phyloP scores from a whole-genome alignment of 768 basidiomycete genomes.

The Mycena galericulata region DNA sequence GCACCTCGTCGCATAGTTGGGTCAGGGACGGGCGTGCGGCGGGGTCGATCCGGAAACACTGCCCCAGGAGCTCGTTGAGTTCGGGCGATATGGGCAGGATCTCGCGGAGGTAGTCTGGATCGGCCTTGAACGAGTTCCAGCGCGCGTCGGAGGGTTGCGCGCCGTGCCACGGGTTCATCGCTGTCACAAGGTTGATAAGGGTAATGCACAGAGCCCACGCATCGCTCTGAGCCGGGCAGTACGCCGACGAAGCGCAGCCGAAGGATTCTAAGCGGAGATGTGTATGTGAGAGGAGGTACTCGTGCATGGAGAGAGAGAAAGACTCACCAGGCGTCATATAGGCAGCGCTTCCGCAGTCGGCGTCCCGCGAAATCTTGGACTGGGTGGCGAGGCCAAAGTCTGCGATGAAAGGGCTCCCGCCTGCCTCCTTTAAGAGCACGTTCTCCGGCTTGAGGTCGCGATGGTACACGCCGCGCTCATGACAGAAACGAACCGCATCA shows the following conservation, averaged over 20 bases:
- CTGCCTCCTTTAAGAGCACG: conserved; percentile 56
- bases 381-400: conserved; percentile 64
- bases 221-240: conserved; percentile 47
- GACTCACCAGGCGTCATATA: conserved; percentile 49
- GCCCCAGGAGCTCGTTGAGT: conserved; percentile 21
- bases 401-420: conserved; percentile 56
- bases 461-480: conserved; percentile 63
- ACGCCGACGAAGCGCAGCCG: not conserved
- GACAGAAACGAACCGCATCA: conserved; percentile 67
- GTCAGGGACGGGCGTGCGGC: not conserved
- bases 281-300: not conserved
- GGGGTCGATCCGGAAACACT: conserved; percentile 12
- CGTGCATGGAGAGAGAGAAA: too few species aligned
- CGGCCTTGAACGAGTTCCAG: conserved; percentile 34
- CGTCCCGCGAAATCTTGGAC: conserved; percentile 28
- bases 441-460: conserved; percentile 52
- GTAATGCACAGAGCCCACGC: conserved; percentile 58
- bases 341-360: conserved; percentile 49
- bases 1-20: conserved; percentile 2
- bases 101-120: conserved; percentile 59
- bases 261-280: conserved; percentile 25
- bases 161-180: conserved; percentile 64
- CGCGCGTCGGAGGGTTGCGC: conserved; percentile 40
- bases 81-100: conserved; percentile 62
- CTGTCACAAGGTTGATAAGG: conserved; percentile 66